Evolutionary conservation across 352 stramenopile genomes (phyloP).

Genomic region (Globisporangium recalcitrans): DNA sequence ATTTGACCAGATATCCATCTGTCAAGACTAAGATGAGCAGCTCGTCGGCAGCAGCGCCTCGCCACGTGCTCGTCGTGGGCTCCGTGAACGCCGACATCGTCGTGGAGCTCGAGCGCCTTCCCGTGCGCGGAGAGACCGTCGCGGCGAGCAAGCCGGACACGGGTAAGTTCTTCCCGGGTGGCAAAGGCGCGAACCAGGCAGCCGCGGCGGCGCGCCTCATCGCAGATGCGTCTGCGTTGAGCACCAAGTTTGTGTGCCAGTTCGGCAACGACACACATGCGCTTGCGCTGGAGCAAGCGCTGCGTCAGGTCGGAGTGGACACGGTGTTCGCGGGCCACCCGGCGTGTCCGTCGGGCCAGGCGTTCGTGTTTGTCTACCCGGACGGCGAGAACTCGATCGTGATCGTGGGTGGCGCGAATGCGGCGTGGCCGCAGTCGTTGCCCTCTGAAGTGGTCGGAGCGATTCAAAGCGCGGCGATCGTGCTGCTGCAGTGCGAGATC

Average conservation of each 20-base stretch:
- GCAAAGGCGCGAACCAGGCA: slow-evolving; percentile 81
- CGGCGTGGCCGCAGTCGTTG: slow-evolving; percentile 45
- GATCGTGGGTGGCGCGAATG: slow-evolving; percentile 75
- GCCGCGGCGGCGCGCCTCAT: slow-evolving; percentile 48
- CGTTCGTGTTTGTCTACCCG: slow-evolving; percentile 79
- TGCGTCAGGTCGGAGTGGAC: slow-evolving; percentile 33
- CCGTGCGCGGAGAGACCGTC: slow-evolving; percentile 63
- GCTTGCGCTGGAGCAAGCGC: slow-evolving; percentile 31
- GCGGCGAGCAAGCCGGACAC: slow-evolving; percentile 47
- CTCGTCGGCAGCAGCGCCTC: not conserved
- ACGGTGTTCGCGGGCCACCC: slow-evolving; percentile 34
- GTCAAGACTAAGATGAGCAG: slow-evolving; percentile 14
- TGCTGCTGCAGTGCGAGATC: slow-evolving; percentile 76
- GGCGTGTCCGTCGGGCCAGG: slow-evolving; percentile 57
- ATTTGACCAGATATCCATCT: not conserved
- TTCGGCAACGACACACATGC: slow-evolving; percentile 73
- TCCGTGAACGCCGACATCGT: slow-evolving; percentile 84
- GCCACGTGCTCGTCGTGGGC: slow-evolving; percentile 65
- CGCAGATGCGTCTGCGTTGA: slow-evolving; percentile 14
- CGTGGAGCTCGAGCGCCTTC: slow-evolving; percentile 64
- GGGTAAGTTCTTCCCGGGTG: slow-evolving; percentile 59
- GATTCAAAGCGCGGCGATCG: slow-evolving; percentile 48
- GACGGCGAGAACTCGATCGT: slow-evolving; percentile 84
- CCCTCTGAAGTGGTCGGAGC: slow-evolving; percentile 28
- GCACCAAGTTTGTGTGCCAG: slow-evolving; percentile 52